Base-by-base conservation (phyloP, 306 rosid genomes). In the Hippophae rhamnoides region DNA sequence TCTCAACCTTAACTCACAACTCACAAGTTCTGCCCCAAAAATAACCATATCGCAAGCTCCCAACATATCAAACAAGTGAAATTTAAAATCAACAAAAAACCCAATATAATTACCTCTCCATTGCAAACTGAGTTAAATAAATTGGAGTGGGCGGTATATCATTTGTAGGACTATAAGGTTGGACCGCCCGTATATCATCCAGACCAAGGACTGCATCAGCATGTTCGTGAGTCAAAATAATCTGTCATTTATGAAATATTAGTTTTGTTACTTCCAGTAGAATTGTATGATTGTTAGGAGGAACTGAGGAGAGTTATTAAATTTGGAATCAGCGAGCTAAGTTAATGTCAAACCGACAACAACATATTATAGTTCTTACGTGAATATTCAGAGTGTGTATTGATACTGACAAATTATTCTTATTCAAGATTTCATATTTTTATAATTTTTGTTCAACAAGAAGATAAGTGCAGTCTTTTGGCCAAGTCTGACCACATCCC, bases 171-270 rank as follows among this genome's bases (percentile, higher is more conserved):
- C 96, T 88, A 74, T 27, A 76, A 54, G 89, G 93, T 79, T 92
- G 99, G 43, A 92, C 82, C 62, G 86, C 83, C 43, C 99, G 93
- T 67, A 92, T 60, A 64, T 92, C 99, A 85, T 92, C 99, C 80
- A 92, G 81, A 65, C 99, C 99, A 82, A 92, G 96, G 73, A 85
- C 92, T 56, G 99, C 99, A 80, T 92, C 99, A 5, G 99, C 99
- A 76, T 92, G 99, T 66, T 88, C 99, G 74, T 92, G 99, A 72
- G 99, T 88, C 84, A 92, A 84, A 74, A 92, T 67, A 71, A 92
- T 82, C 99, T 92, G 96, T 80, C 82, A 66, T 45, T 51, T 18
- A 69, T 54, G 53, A 55, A 75, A 47, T 49, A 58, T 27, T 61
- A 62, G 52, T 60, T 54, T 13, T 41, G 43, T 38, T 46, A 52